phyloP scores from a whole-genome alignment of 352 stramenopile species.

The Pythium brassicae region DNA sequence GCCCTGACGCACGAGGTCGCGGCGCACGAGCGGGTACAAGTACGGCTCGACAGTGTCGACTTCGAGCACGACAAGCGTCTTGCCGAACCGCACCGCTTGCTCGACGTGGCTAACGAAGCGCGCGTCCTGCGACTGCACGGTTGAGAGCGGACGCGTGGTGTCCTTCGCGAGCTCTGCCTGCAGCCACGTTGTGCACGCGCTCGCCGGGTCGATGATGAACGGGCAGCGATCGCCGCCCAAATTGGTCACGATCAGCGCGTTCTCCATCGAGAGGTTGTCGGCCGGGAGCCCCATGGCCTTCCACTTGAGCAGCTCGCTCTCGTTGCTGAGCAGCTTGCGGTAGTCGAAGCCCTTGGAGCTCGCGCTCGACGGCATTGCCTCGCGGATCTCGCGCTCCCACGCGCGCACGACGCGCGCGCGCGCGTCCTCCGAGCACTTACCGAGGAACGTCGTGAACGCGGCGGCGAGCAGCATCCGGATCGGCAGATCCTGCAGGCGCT shows the following conservation, averaged over 20 bases:
- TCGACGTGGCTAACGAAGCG: conserved; percentile 92
- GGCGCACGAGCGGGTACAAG: conserved; percentile 89
- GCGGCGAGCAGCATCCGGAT: conserved; percentile 89
- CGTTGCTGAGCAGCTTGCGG: conserved; percentile 85
- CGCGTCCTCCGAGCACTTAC: conserved; percentile 86
- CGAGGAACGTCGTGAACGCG: conserved; percentile 93
- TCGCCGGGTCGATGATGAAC: conserved; percentile 95
- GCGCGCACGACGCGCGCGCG: conserved; percentile 64
- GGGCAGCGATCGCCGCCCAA: conserved; percentile 73
- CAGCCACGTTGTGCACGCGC: conserved; percentile 85
- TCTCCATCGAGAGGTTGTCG: conserved; percentile 94
- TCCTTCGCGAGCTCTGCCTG: conserved; percentile 86
- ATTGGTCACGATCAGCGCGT: conserved; percentile 89
- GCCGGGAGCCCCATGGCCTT: conserved; percentile 89
- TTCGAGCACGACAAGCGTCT: conserved; percentile 92
- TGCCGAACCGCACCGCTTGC: conserved; percentile 94
- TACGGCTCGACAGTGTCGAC: conserved; percentile 91
- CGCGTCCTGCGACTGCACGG: conserved; percentile 81
- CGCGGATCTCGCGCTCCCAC: conserved; percentile 77
- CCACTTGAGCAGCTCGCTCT: conserved; percentile 93
- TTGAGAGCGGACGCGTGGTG: conserved; percentile 80
- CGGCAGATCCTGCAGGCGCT: conserved; percentile 76
- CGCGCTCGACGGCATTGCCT: conserved; percentile 15
- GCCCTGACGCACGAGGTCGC: conserved; percentile 89
- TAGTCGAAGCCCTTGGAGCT: conserved; percentile 67